phyloP scores from a whole-genome alignment of 1,284 basidiomycete species.

The Amanita bisporigera region DNA sequence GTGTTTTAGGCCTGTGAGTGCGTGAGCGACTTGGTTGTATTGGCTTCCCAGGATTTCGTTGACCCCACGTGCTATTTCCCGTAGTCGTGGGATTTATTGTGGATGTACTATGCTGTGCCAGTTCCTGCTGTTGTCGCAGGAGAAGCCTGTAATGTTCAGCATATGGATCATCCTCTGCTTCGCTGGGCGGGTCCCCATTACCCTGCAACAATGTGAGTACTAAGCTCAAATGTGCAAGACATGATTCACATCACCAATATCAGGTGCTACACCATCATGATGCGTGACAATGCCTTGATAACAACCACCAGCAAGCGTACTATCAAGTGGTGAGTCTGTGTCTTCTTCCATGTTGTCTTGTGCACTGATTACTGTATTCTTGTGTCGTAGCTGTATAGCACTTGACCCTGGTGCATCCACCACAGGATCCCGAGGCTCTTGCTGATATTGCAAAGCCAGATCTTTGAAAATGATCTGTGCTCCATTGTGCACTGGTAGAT shows the following conservation, averaged over 20 bases:
- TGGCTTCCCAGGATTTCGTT: conserved; percentile 5
- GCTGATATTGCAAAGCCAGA: not conserved
- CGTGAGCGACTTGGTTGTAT: not conserved
- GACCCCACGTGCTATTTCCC: not conserved
- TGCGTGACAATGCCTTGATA: too few species aligned
- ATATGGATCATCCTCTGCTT: not conserved
- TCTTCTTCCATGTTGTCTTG: not conserved
- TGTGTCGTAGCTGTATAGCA: not conserved
- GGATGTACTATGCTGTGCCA: not conserved
- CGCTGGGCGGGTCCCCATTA: too few species aligned
- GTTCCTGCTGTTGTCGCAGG: not conserved
- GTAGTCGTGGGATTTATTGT: not conserved
- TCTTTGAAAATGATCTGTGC: not conserved
- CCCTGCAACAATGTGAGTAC: not conserved
- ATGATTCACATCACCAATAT: not conserved
- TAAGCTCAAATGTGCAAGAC: not conserved
- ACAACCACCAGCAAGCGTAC: too few species aligned
- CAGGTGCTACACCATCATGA: not conserved
- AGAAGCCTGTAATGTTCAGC: not conserved
- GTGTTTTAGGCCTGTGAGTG: not conserved
- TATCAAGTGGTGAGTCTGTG: not conserved
- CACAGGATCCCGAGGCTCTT: not conserved
- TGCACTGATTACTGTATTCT: not conserved
- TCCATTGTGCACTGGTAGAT: not conserved
- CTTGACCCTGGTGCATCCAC: not conserved